These are phyloP conservation scores for Ganoderma boninense DNA, from an alignment of 1,284 basidiomycete genomes.

Conservation along the genomic window DNA sequence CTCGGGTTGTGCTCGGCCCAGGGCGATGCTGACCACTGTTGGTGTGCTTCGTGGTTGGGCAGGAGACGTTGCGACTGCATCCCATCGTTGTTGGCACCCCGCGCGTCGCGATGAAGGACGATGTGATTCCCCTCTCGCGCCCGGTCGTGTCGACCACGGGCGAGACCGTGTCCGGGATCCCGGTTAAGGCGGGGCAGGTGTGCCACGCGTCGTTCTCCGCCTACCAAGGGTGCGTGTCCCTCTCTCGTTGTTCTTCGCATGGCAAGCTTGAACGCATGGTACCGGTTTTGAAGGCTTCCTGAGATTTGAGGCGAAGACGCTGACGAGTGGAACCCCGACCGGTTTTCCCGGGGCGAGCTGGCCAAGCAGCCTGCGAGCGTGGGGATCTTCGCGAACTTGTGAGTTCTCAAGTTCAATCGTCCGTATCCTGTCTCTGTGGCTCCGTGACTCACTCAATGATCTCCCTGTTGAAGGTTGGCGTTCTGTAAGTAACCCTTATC, in stretches of 20 bases:
- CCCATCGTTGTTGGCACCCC: constrained; percentile 43
- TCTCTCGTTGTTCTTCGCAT: no score
- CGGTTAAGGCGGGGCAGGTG: no score
- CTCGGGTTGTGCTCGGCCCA: background rate
- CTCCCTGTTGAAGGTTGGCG: no score
- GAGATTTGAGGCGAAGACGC: constrained; percentile 59
- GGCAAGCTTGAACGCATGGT: no score
- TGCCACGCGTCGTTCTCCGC: no score
- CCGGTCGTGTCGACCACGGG: constrained; percentile 42
- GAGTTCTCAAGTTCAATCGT: constrained; percentile 2
- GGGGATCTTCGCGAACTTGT: constrained; percentile 58
- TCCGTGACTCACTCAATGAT: no score
- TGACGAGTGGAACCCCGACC: constrained; percentile 61
- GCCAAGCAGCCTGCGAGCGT: constrained; percentile 47
- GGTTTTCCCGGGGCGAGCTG: constrained; percentile 46
- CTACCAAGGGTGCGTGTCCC: no score
- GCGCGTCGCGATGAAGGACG: no score
- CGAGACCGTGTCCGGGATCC: no score
- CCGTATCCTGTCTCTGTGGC: no score
- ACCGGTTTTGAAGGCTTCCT: constrained; percentile 32
- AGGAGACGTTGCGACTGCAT: constrained; percentile 51
- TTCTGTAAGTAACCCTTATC: no score
- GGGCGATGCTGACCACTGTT: background rate
- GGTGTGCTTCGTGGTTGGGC: background rate
- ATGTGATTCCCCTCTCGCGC: constrained; percentile 36